Conservation (phyloP, 352 stramenopile genomes). For the Globisporangium barbulae region DNA sequence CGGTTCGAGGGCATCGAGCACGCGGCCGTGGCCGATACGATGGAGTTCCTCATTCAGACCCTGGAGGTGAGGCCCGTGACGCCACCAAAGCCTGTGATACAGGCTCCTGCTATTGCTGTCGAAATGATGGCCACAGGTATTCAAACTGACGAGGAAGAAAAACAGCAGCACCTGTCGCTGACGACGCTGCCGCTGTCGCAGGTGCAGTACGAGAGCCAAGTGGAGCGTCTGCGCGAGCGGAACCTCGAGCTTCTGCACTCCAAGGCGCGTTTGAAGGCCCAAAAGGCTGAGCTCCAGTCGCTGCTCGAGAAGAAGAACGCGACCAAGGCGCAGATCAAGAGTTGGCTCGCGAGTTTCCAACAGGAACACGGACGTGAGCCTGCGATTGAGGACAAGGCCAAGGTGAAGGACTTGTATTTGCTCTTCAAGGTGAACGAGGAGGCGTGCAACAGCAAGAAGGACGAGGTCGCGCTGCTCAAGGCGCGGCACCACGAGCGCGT, state of each 20-base stretch:
- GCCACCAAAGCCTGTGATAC: neutral
- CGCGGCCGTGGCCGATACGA: conserved; percentile 36
- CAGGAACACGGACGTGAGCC: conserved; percentile 42
- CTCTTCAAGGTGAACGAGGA: conserved; percentile 73
- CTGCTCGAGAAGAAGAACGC: conserved; percentile 40
- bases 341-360: conserved; percentile 62
- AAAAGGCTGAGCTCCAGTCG: conserved; percentile 33
- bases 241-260: conserved; percentile 43
- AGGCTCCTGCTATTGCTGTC: neutral
- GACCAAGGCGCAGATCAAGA: conserved; percentile 60
- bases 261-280: conserved; percentile 31
- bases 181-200: conserved; percentile 20
- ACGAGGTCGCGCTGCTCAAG: conserved; percentile 34
- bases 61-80: conserved; percentile 26
- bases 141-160: conserved; percentile 12
- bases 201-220: conserved; percentile 40
- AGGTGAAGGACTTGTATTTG: conserved; percentile 74
- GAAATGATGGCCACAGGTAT: neutral
- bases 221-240: conserved; percentile 38
- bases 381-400: conserved; percentile 73
- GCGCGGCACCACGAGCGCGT: conserved; percentile 41
- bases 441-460: conserved; percentile 41
- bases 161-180: neutral
- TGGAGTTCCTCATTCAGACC: conserved; percentile 40
- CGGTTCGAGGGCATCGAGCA: conserved; percentile 36